These are phyloP conservation scores for Pluteus cervinus DNA, from an alignment of 768 basidiomycete species.

Conservation along the genomic window DNA sequence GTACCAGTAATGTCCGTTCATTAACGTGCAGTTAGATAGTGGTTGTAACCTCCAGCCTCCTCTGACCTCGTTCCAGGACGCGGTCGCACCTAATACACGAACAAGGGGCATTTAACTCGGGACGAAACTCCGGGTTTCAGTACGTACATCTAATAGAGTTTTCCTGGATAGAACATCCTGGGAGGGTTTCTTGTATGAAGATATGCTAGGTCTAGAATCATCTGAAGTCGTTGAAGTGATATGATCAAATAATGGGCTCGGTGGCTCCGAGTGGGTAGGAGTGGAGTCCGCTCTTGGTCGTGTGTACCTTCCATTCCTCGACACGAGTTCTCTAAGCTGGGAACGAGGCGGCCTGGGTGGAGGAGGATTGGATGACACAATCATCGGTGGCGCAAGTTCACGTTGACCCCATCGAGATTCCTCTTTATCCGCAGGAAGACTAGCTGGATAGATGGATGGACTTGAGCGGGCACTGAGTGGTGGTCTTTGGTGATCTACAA, in stretches of 20 bases:
- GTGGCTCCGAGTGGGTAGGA: slow-evolving; percentile 34
- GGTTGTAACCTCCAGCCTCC: too few relatives aligned
- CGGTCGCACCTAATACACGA: slow-evolving; percentile 20
- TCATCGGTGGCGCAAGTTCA: slow-evolving; percentile 7
- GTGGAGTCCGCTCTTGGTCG: slow-evolving; percentile 16
- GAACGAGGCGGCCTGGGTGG: slow-evolving; percentile 20
- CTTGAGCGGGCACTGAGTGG: slow-evolving; percentile 35
- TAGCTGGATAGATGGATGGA: slow-evolving; percentile 45
- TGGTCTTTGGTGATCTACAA: too few relatives aligned
- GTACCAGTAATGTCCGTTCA: too few relatives aligned
- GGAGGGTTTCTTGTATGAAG: slow-evolving; percentile 11
- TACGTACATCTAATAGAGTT: slow-evolving; percentile 33
- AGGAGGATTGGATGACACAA: too few relatives aligned
- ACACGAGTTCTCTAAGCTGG: slow-evolving; percentile 10
- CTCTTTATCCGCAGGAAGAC: slow-evolving; percentile 31
- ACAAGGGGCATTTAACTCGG: neutral
- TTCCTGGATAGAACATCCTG: slow-evolving; percentile 23
- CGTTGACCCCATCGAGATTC: slow-evolving; percentile 16
- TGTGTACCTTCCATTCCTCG: too few relatives aligned
- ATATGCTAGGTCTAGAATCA: slow-evolving; percentile 1
- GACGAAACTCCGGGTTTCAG: neutral
- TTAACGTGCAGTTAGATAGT: slow-evolving; percentile 12
- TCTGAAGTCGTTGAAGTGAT: too few relatives aligned
- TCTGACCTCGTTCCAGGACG: too few relatives aligned
- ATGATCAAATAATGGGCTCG: slow-evolving; percentile 20